phyloP scores from a whole-genome alignment of 2,329 filamentous ascomycete species.

The Penicillium palitans region DNA sequence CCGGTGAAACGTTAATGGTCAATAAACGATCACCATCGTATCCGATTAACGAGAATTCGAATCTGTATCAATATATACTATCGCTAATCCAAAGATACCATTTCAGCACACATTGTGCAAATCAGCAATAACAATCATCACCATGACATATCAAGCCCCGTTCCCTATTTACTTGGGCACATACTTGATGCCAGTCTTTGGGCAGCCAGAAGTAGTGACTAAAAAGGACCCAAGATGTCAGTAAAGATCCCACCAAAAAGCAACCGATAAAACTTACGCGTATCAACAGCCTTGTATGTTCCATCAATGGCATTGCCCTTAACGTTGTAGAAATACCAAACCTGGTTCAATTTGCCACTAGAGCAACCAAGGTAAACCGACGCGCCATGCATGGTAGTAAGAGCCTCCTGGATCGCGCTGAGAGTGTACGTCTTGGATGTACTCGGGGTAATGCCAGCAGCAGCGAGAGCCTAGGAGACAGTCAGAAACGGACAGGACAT shows the following conservation, averaged over 20 bases:
- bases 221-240: background rate
- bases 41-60: background rate
- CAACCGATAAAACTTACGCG: slow-evolving; percentile 35
- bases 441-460: slow-evolving; percentile 57
- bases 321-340: slow-evolving; percentile 57
- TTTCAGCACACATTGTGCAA: background rate
- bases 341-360: slow-evolving; percentile 51
- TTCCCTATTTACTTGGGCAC: slow-evolving; percentile 52
- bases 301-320: slow-evolving; percentile 61
- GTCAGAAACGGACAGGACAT: background rate
- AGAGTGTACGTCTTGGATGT: slow-evolving; percentile 53
- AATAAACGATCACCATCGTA: background rate
- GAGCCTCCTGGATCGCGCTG: slow-evolving; percentile 52
- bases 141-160: background rate
- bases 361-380: slow-evolving; percentile 54
- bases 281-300: slow-evolving; percentile 58
- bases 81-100: slow-evolving; percentile 7
- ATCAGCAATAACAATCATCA: background rate
- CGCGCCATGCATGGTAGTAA: slow-evolving; percentile 50
- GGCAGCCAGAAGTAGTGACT: slow-evolving; percentile 58
- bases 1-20: background rate
- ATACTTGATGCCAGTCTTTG: slow-evolving; percentile 63
- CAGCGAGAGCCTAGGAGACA: slow-evolving; percentile 48
- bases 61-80: slow-evolving; percentile 4
- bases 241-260: background rate